A percentile compares a stretch with the other conserved stretches of the same genome.
These are phyloP conservation scores for Aspergillus bertholletiae DNA, from an alignment of 495 filamentous ascomycete species.

Conservation along the genomic window DNA sequence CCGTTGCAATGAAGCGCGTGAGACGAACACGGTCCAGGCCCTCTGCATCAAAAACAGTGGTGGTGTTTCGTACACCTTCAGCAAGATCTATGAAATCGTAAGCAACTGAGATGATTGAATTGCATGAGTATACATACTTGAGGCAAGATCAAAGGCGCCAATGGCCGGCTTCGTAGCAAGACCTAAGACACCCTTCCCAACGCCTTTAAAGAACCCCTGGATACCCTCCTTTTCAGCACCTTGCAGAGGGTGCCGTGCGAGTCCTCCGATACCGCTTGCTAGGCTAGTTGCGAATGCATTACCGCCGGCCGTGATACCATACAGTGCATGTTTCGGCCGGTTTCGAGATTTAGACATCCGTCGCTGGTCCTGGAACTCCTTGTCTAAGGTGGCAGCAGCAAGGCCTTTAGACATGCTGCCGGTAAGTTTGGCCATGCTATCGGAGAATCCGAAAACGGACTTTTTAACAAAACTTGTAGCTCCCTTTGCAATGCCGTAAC, in stretches of 20 bases:
- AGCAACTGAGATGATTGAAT: conserved; percentile 10
- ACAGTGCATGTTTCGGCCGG: conserved; percentile 92
- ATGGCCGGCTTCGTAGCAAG: conserved; percentile 95
- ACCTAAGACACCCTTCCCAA: conserved; percentile 91
- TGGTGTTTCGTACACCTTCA: conserved; percentile 97
- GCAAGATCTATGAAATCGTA: conserved; percentile 59
- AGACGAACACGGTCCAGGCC: conserved; percentile 92
- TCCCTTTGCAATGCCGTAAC: conserved; percentile 91
- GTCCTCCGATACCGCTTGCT: conserved; percentile 88
- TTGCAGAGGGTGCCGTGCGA: conserved; percentile 89
- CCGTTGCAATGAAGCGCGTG: conserved; percentile 83
- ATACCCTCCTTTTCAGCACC: conserved; percentile 95
- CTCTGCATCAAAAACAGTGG: conserved; percentile 92
- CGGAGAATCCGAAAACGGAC: conserved; percentile 92
- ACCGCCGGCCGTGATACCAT: conserved; percentile 91
- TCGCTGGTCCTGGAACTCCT: conserved; percentile 94
- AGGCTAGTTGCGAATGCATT: conserved; percentile 90
- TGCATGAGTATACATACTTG: conserved; percentile 45
- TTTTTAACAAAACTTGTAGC: conserved; percentile 98
- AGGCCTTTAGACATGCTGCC: conserved; percentile 96
- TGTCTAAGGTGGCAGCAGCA: conserved; percentile 91
- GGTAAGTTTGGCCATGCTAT: conserved; percentile 94
- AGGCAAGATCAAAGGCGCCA: conserved; percentile 93
- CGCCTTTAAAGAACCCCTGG: conserved; percentile 92
- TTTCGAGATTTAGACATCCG: conserved; percentile 92